A percentile compares a stretch with the other conserved stretches of the same genome.
phyloP scores from a whole-genome alignment of 2,329 filamentous ascomycete species.

The Alternaria metachromatica region DNA sequence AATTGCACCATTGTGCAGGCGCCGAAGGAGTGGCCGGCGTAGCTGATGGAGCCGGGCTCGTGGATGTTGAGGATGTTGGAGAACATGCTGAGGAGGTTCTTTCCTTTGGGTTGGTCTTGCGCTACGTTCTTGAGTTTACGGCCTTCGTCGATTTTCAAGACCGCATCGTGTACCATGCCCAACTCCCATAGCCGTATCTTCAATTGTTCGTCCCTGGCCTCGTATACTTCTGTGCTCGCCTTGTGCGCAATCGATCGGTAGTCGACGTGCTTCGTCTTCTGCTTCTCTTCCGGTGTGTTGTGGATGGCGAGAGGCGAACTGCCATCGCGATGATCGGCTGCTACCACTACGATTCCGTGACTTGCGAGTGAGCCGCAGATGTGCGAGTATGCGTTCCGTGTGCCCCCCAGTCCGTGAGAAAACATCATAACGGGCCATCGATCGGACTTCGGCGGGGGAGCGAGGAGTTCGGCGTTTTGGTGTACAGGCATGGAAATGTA shows the following conservation, averaged over 20 bases:
- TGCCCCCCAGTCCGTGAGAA: constrained; percentile 83
- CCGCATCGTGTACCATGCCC: constrained; percentile 70
- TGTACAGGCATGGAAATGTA: constrained; percentile 75
- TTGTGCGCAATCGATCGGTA: constrained; percentile 64
- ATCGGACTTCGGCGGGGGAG: constrained; percentile 54
- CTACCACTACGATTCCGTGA: constrained; percentile 80
- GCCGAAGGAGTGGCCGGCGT: constrained; percentile 83
- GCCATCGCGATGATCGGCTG: constrained; percentile 83
- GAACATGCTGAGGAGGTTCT: constrained; percentile 65
- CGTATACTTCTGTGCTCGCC: constrained; percentile 69
- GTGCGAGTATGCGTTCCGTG: constrained; percentile 85
- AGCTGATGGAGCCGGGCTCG: constrained; percentile 74
- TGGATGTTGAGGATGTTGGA: constrained; percentile 69
- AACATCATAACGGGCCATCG: constrained; percentile 85
- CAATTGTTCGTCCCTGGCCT: constrained; percentile 72
- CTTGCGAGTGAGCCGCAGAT: constrained; percentile 79
- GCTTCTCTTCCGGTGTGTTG: constrained; percentile 60
- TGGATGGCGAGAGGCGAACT: constrained; percentile 78
- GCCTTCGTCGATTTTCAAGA: constrained; percentile 70
- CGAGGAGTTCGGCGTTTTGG: constrained; percentile 71
- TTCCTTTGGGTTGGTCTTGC: constrained; percentile 47
- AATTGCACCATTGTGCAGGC: constrained; percentile 77
- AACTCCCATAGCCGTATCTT: constrained; percentile 81
- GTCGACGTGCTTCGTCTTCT: constrained; percentile 50
- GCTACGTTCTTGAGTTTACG: constrained; percentile 54